phyloP scores from a whole-genome alignment of 345 rosid species.

The Brassica cretica region DNA sequence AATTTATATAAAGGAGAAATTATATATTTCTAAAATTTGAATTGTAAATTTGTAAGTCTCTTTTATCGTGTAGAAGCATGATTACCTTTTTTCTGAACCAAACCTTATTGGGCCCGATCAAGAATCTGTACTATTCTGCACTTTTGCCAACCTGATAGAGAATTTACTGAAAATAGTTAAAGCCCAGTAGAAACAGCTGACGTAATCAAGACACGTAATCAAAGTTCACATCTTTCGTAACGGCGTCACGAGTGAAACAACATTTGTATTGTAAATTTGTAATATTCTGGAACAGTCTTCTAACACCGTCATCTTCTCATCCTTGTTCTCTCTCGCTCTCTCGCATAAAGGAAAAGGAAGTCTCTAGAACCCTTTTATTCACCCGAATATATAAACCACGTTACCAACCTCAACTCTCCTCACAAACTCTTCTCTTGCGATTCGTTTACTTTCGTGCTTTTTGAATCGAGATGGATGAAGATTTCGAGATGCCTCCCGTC shows the following conservation, averaged over 20 bases:
- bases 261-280: background rate
- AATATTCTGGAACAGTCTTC: background rate
- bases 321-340: background rate
- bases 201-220: constrained; percentile 14
- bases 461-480: constrained; percentile 47
- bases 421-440: background rate
- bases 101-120: background rate
- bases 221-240: background rate
- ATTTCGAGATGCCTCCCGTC: constrained; percentile 56
- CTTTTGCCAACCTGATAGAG: background rate
- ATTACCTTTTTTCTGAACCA: background rate
- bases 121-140: background rate
- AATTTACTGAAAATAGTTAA: background rate
- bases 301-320: constrained; percentile 35
- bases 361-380: constrained; percentile 49
- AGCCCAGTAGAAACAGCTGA: background rate
- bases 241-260: constrained; percentile 11
- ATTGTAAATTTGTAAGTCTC: background rate
- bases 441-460: background rate
- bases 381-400: constrained; percentile 8
- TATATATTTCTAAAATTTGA: too few species aligned
- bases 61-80: background rate
- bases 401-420: background rate
- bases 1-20: too few species aligned
- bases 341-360: constrained; percentile 31